These are phyloP conservation scores for Eimeria nieschulzi DNA, from an alignment of 169 alveolate species.

Conservation along the genomic window DNA sequence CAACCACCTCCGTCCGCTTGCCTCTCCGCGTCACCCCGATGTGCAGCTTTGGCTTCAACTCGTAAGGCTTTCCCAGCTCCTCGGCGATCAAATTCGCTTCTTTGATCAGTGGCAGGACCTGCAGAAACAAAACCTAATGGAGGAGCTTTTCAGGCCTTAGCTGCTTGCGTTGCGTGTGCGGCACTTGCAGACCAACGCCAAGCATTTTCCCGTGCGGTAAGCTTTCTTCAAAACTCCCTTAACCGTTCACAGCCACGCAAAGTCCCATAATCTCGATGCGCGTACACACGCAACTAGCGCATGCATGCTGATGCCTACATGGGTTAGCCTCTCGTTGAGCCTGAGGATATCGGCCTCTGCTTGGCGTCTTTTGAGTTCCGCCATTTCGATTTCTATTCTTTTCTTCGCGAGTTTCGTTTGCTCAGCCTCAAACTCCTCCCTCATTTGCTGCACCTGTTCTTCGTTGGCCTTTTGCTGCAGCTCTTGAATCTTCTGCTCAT, in stretches of 20 bases:
- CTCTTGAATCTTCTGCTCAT: slow-evolving; percentile 49
- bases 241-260: no score
- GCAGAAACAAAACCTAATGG: neutral
- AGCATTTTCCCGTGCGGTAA: no score
- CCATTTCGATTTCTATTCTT: slow-evolving; percentile 35
- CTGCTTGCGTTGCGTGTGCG: no score
- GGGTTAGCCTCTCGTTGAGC: slow-evolving; percentile 33
- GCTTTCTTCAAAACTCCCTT: no score
- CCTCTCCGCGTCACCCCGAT: neutral
- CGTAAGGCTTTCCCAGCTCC: slow-evolving; percentile 45
- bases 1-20: slow-evolving; percentile 12
- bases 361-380: slow-evolving; percentile 1
- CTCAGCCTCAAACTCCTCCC: slow-evolving; percentile 56
- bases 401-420: slow-evolving; percentile 24
- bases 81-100: slow-evolving; percentile 67
- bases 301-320: neutral
- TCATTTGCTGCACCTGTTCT: slow-evolving; percentile 15
- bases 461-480: slow-evolving; percentile 31
- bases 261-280: no score
- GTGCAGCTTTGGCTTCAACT: neutral
- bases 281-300: no score
- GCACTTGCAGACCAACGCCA: no score
- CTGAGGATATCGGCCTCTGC: slow-evolving; percentile 46
- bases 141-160: no score
- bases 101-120: slow-evolving; percentile 40